Base-by-base conservation (phyloP, 148 eudicot genomes). In the Rhododendron simsii region DNA sequence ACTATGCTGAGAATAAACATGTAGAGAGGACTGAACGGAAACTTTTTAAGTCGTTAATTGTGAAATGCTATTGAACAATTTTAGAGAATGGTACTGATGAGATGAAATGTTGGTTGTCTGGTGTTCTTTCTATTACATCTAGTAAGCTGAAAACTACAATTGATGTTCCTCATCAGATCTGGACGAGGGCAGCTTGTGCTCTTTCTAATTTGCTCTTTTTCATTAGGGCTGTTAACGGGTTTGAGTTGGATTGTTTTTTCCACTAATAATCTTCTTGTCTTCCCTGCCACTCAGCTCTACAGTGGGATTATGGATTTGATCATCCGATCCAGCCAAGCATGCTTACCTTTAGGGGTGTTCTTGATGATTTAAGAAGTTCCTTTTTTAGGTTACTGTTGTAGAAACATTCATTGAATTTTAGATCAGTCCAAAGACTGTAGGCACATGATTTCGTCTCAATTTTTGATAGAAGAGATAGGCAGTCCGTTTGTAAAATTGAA, bases 21-120 rank as follows among this genome's bases (percentile, higher is more conserved):
- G 81, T 78, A 47, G 81, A n/a, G 33, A n/a, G 33, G 81, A 4
- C 15, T 8, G 28, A 44, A 41, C 0, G 4, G 75, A 69, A 11
- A 69, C 75, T 4, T 69, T 69, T 69, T 28, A 69, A 26, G 7
- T 69, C 5, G 71, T n/a, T 26, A 69, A 41, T 3, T 47, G 81
- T 47, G 33, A 78, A 78, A 78, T 78, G 81, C 12, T 47, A 78
- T 47, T 45, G 53, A 47, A 16, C 81, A 78, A 78, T 78, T 45
- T n/a, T n/a, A 78, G 28, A 10, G 53, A 35, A 41, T 5, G 20
- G 41, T 20, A 76, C 80, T 20, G 3, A 41, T 77, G 47, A 78
- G 33, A 77, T 77, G 80, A 41, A 50, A 20, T 77, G 80, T 44
- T 41, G 5, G 28, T 47, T 3, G 13, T 77, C n/a, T 44, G 80